Percentiles rank a stretch among this genome's conserved stretches.
Evolutionary conservation across 2,329 filamentous ascomycete genomes (phyloP).

Genomic region (Plectosphaerella sp.): DNA sequence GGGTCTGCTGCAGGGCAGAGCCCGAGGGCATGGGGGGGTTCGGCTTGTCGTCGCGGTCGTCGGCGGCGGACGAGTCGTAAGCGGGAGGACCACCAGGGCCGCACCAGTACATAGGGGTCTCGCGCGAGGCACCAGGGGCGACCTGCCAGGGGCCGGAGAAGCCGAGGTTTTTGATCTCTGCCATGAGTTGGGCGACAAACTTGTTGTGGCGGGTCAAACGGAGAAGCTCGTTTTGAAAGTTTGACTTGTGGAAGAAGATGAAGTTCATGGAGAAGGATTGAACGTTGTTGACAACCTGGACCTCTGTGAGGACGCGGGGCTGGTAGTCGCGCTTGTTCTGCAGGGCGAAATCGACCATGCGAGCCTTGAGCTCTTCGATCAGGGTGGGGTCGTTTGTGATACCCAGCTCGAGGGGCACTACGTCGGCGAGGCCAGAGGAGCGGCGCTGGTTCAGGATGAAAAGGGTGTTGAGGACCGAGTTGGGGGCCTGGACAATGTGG

Average conservation of each 20-base stretch:
- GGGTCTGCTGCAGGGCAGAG: constrained; percentile 14
- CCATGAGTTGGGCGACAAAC: constrained; percentile 88
- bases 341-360: constrained; percentile 77
- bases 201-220: constrained; percentile 89
- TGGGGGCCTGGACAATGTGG: constrained; percentile 91
- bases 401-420: constrained; percentile 76
- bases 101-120: constrained; percentile 58
- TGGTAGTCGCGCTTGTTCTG: constrained; percentile 88
- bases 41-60: constrained; percentile 7
- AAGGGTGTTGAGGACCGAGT: constrained; percentile 85
- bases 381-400: constrained; percentile 82
- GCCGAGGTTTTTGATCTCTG: constrained; percentile 75
- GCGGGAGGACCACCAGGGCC: constrained; percentile 28
- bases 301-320: constrained; percentile 78
- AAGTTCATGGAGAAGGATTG: constrained; percentile 86
- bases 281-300: constrained; percentile 74
- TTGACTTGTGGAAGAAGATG: constrained; percentile 96
- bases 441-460: constrained; percentile 95
- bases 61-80: constrained; percentile 21
- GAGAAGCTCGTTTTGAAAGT: constrained; percentile 91
- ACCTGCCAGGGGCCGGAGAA: constrained; percentile 69
- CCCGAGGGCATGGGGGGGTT: constrained; percentile 7
- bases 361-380: constrained; percentile 75
- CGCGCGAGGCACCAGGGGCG: constrained; percentile 64
- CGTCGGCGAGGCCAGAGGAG: constrained; percentile 82